Evolutionary conservation across 345 rosid genomes (phyloP).

Genomic region (Hirschfeldia incana): DNA sequence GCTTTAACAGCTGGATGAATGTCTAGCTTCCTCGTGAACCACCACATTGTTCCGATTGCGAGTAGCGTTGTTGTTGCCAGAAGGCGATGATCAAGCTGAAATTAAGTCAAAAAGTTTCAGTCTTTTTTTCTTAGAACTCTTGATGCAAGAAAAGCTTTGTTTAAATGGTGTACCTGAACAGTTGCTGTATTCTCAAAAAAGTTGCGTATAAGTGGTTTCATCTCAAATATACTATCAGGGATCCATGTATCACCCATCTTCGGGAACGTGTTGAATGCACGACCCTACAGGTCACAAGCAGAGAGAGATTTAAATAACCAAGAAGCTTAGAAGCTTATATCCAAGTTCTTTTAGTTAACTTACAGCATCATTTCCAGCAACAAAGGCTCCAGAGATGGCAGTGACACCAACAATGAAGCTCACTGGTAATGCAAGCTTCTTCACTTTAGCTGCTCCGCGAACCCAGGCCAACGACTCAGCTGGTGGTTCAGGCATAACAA

Average conservation of each 20-base stretch:
- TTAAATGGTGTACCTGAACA: conserved; percentile 64
- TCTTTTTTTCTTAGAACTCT: not conserved
- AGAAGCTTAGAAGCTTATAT: not conserved
- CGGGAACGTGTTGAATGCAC: conserved; percentile 86
- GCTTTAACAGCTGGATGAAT: conserved; percentile 81
- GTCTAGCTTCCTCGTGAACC: conserved; percentile 75
- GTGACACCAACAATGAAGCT: conserved; percentile 82
- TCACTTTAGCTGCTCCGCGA: conserved; percentile 80
- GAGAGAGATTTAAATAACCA: not conserved
- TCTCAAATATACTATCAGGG: conserved; percentile 70
- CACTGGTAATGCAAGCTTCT: conserved; percentile 76
- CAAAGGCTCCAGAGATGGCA: conserved; percentile 93
- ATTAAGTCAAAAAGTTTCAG: not conserved
- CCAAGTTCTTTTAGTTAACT: conserved; percentile 17
- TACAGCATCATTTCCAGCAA: conserved; percentile 98
- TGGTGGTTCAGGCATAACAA: conserved; percentile 95
- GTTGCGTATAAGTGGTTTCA: conserved; percentile 86
- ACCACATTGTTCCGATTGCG: conserved; percentile 67
- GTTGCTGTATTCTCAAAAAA: conserved; percentile 88
- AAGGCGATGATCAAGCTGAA: conserved; percentile 85
- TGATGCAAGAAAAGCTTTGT: not conserved
- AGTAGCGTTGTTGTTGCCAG: conserved; percentile 72
- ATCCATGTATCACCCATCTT: conserved; percentile 95
- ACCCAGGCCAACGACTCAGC: conserved; percentile 84
- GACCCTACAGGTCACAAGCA: conserved; percentile 55